A percentile compares a stretch with the other conserved stretches of the same genome.
Conservation (phyloP, 1,284 basidiomycete genomes). For the Grifola frondosa region DNA sequence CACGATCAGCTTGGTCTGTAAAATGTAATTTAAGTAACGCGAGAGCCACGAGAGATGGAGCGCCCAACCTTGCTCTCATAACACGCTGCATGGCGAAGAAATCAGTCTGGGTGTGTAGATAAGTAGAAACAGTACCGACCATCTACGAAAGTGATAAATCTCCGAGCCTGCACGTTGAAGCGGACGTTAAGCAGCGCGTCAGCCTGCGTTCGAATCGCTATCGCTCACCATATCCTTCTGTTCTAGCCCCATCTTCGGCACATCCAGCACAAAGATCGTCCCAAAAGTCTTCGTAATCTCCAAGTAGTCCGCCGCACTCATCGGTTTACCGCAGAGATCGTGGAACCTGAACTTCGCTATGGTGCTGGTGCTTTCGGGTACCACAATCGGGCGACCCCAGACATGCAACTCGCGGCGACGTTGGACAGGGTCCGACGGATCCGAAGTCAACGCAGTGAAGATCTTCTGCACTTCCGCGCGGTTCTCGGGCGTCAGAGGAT, state of each 20-base stretch:
- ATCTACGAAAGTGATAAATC: constrained; percentile 98
- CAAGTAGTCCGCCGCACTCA: constrained; percentile 95
- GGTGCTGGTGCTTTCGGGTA: constrained; percentile 78
- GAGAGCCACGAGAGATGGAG: too few species aligned
- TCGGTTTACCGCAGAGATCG: constrained; percentile 86
- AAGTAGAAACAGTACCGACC: constrained; percentile 43
- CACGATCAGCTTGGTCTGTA: constrained; percentile 83
- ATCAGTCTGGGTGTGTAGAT: constrained; percentile 4
- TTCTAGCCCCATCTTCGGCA: constrained; percentile 86
- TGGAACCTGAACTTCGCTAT: constrained; percentile 89
- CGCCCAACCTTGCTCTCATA: constrained; percentile 86
- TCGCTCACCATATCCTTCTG: constrained; percentile 80
- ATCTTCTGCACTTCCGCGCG: constrained; percentile 76
- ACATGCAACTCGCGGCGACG: constrained; percentile 69
- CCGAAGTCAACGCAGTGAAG: constrained; percentile 66
- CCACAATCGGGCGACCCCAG: constrained; percentile 84
- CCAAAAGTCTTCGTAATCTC: constrained; percentile 88
- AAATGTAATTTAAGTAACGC: too few species aligned
- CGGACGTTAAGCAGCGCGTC: neutral
- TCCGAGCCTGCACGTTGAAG: constrained; percentile 74
- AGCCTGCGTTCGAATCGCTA: neutral
- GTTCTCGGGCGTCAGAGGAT: constrained; percentile 72
- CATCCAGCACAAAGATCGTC: constrained; percentile 86
- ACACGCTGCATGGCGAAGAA: constrained; percentile 53
- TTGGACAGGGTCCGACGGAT: constrained; percentile 59